phyloP scores from a whole-genome alignment of 306 rosid genomes.

The Lagenaria siceraria region DNA sequence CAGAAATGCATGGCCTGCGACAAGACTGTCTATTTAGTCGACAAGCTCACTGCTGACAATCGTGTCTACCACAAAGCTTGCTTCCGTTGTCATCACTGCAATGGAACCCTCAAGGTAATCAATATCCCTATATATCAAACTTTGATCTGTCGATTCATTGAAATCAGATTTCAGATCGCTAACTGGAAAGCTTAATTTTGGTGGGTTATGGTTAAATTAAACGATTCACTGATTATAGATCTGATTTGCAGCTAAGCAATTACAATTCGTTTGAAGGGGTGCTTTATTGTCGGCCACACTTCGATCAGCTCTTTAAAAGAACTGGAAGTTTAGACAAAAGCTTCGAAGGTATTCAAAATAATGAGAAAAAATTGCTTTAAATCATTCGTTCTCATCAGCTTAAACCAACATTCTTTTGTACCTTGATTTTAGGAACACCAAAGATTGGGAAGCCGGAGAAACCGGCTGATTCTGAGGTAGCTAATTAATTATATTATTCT shows the following conservation, averaged over 20 bases:
- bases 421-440: conserved; percentile 58
- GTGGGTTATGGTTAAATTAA: background rate
- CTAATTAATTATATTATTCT: conserved; percentile 7
- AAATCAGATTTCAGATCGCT: background rate
- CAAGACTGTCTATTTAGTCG: conserved; percentile 92
- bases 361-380: background rate
- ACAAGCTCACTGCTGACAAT: conserved; percentile 85
- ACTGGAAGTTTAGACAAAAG: conserved; percentile 97
- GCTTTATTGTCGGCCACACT: conserved; percentile 90
- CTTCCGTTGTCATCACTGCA: conserved; percentile 97
- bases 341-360: conserved; percentile 54
- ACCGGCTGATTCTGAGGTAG: conserved; percentile 46
- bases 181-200: background rate
- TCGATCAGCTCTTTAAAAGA: conserved; percentile 90
- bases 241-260: conserved; percentile 77
- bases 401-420: background rate
- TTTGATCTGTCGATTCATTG: background rate
- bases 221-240: conserved; percentile 2
- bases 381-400: background rate
- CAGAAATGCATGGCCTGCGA: conserved; percentile 99
- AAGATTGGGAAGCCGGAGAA: conserved; percentile 80
- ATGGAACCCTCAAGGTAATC: conserved; percentile 91
- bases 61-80: conserved; percentile 92
- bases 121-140: background rate
- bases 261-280: conserved; percentile 99